phyloP scores from a whole-genome alignment of 2,329 filamentous ascomycete genomes.

The Paraphoma sp. region DNA sequence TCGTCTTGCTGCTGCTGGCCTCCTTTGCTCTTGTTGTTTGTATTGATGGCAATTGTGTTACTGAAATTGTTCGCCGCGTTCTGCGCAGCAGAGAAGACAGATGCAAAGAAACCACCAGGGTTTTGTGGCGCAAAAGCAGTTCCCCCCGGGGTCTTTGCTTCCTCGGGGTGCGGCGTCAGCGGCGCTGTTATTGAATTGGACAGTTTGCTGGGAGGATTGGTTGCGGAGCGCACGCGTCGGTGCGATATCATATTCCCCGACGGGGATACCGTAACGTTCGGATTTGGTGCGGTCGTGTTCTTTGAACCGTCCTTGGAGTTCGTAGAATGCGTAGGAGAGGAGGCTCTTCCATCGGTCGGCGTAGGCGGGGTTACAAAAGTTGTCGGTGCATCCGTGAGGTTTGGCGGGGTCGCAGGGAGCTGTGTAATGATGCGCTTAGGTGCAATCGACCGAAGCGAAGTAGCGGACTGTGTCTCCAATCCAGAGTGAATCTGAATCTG shows the following conservation, averaged over 20 bases:
- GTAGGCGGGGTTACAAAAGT: slow-evolving; percentile 71
- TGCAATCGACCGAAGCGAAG: slow-evolving; percentile 28
- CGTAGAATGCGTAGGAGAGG: slow-evolving; percentile 40
- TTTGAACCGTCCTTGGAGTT: slow-evolving; percentile 30
- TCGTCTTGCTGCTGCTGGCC: slow-evolving; percentile 43
- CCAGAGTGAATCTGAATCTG: slow-evolving; percentile 39
- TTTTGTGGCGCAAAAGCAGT: slow-evolving; percentile 56
- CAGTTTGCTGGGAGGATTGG: slow-evolving; percentile 77
- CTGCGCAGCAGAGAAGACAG: slow-evolving; percentile 89
- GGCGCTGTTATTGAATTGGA: slow-evolving; percentile 73
- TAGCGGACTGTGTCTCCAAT: slow-evolving; percentile 40
- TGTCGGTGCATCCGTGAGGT: slow-evolving; percentile 54
- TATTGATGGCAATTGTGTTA: slow-evolving; percentile 74
- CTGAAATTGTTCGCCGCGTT: slow-evolving; percentile 82
- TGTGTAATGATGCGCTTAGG: slow-evolving; percentile 48
- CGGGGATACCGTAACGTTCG: slow-evolving; percentile 65
- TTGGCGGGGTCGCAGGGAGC: slow-evolving; percentile 52
- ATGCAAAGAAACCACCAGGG: slow-evolving; percentile 79
- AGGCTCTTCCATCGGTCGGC: slow-evolving; percentile 57
- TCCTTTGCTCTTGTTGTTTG: slow-evolving; percentile 58
- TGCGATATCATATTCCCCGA: slow-evolving; percentile 78
- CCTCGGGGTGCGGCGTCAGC: slow-evolving; percentile 78
- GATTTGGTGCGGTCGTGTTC: slow-evolving; percentile 46
- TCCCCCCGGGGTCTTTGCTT: slow-evolving; percentile 65
- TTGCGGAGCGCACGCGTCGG: slow-evolving; percentile 66